Conservation (phyloP, 2,329 filamentous ascomycete species). For the Coniochaeta ligniaria region DNA sequence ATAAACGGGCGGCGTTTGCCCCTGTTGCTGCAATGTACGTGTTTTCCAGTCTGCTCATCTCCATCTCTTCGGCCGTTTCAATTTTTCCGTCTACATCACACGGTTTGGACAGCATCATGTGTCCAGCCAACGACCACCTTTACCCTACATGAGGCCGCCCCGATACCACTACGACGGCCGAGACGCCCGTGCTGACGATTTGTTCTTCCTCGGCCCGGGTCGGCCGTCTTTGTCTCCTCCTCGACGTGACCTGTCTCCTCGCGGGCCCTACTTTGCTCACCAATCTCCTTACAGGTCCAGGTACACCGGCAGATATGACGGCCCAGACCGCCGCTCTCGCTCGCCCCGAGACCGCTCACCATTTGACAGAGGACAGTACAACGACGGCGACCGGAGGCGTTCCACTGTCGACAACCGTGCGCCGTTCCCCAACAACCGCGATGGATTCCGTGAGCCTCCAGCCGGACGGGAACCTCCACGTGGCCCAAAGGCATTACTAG, state of each 20-base stretch:
- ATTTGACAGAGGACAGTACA: slow-evolving; percentile 50
- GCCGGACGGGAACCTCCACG: slow-evolving; percentile 66
- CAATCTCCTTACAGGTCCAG: slow-evolving; percentile 38
- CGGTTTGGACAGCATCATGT: not conserved
- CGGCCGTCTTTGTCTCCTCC: not conserved
- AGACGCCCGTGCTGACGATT: not conserved
- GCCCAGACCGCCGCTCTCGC: slow-evolving; percentile 51
- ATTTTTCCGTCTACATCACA: not conserved
- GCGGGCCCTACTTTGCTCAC: slow-evolving; percentile 13
- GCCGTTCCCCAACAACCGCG: slow-evolving; percentile 32
- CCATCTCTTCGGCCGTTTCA: not conserved
- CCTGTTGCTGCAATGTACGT: slow-evolving; percentile 8
- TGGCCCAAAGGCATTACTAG: slow-evolving; percentile 72
- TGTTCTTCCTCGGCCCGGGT: not conserved
- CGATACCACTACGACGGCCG: slow-evolving; percentile 1
- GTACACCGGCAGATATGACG: slow-evolving; percentile 55
- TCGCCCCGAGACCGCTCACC: slow-evolving; percentile 64
- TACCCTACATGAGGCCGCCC: not conserved
- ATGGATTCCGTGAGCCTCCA: slow-evolving; percentile 47
- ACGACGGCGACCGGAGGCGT: slow-evolving; percentile 62
- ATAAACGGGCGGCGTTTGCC: slow-evolving; percentile 5
- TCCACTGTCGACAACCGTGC: slow-evolving; percentile 23
- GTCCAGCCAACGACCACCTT: not conserved
- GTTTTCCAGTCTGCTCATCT: not conserved
- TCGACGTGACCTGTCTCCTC: slow-evolving; percentile 3